phyloP scores from a whole-genome alignment of 2,329 filamentous ascomycete species.

The Fusarium chuoi region DNA sequence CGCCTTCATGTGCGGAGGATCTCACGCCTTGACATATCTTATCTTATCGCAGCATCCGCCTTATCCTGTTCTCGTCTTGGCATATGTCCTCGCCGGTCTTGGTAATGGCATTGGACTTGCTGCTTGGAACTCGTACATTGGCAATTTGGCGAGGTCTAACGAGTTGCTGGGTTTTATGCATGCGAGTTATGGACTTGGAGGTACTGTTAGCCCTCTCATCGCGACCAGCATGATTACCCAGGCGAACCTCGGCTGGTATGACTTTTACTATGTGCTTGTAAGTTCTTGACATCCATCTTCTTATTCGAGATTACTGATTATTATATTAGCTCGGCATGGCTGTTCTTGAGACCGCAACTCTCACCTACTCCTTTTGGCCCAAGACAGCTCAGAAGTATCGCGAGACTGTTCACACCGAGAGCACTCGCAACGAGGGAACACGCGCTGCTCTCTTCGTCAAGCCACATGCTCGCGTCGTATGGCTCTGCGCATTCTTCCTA shows the following conservation, averaged over 20 bases:
- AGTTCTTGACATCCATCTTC: accelerated
- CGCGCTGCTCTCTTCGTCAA: conserved; percentile 52
- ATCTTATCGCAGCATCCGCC: conserved; percentile 73
- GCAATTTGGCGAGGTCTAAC: conserved; percentile 75
- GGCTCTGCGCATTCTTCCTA: conserved; percentile 76
- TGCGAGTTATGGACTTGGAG: conserved; percentile 74
- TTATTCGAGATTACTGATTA: accelerated
- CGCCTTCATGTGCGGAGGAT: conserved; percentile 66
- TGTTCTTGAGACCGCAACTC: conserved; percentile 45
- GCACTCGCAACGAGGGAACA: conserved; percentile 24
- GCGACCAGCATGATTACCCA: conserved; percentile 77
- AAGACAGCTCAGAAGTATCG: conserved; percentile 65
- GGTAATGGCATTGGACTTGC: conserved; percentile 73
- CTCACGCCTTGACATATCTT: conserved; percentile 71
- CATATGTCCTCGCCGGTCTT: conserved; percentile 74
- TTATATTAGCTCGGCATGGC: not conserved
- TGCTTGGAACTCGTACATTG: conserved; percentile 66
- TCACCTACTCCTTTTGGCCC: conserved; percentile 68
- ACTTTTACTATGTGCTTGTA: conserved; percentile 72
- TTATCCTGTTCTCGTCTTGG: conserved; percentile 72
- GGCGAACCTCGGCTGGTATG: conserved; percentile 70
- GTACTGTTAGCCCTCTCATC: conserved; percentile 73
- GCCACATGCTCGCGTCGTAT: conserved; percentile 65
- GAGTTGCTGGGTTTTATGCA: conserved; percentile 76
- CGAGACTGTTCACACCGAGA: conserved; percentile 43